Base-by-base conservation (phyloP, 1,139 yeast genomes). In the Blastobotrys raffinosifermentans region DNA sequence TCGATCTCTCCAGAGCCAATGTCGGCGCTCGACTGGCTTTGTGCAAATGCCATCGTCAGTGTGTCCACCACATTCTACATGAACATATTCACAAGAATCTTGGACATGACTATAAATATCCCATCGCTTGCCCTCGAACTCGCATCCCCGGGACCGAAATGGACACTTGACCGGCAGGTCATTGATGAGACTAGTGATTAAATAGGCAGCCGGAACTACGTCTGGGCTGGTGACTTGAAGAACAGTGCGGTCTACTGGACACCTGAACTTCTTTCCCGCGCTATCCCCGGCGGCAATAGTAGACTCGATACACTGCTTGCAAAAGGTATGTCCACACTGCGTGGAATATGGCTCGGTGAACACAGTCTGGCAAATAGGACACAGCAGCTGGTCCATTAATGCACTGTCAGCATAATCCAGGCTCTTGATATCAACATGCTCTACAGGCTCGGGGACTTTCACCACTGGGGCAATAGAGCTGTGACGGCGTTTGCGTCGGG, bases 191-290 rank as follows among this genome's bases (percentile, higher is more conserved):
- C 78, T 77, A n/a, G 72, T 58, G 8, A 80, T 64, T 11, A 80
- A 58, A 13, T 77, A 67, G 1, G 87, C 84, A 0, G 86, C 73
- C 3, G 83, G 80, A 39, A 66, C 70, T 19, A 79, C 56, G 44
- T 73, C 78, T 13, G 37, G 38, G 17, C 39, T 39, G 7, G 42
- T 30, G 11, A 14, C 7, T 8, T 25, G 54, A 46, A 44, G 64
- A 55, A 72, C 70, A 1, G 74, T 74, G 34, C 87, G 60, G 58
- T 80, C 87, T 20, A 80, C 63, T 0, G 87, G 86, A 54, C 87
- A 80, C 34, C 65, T 62, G 23, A 50, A 50, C 14, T 48, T 38
- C 34, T 38, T 41, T n/a, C n/a, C n/a, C n/a, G 37, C 37, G 2
- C 39, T 38, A 3, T 44, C 27, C 5, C 44, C 40, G 18, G 35